These are phyloP conservation scores for Daedaleopsis nitida DNA, from an alignment of 768 basidiomycete genomes.

Conservation along the genomic window DNA sequence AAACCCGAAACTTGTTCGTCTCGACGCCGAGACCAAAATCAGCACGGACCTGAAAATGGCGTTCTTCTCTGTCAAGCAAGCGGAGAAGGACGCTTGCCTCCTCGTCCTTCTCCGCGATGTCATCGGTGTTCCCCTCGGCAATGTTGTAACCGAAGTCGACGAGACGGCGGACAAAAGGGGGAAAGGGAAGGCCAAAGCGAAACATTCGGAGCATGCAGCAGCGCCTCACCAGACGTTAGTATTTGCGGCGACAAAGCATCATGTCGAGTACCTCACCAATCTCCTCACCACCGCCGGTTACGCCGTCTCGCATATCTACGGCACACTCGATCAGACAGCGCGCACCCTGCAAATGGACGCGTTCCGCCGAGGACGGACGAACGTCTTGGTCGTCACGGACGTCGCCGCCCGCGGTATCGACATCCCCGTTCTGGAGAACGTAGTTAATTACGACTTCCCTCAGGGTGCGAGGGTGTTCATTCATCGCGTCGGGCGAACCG, in stretches of 20 bases:
- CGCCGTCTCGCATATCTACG: conserved; percentile 91
- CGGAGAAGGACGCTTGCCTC: conserved; percentile 93
- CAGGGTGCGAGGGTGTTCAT: conserved; percentile 92
- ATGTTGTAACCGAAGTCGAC: conserved; percentile 31
- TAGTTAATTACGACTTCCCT: conserved; percentile 98
- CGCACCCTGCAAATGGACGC: conserved; percentile 88
- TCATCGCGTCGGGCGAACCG: conserved; percentile 96
- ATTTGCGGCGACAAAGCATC: conserved; percentile 97
- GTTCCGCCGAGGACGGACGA: conserved; percentile 80
- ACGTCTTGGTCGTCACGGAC: conserved; percentile 93
- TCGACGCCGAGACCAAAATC: conserved; percentile 96
- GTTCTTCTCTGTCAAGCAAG: conserved; percentile 89
- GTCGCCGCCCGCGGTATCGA: conserved; percentile 98
- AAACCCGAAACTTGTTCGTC: conserved; percentile 92
- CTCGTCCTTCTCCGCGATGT: conserved; percentile 84
- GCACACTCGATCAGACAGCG: conserved; percentile 90
- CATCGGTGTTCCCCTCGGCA: conserved; percentile 74
- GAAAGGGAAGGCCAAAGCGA: conserved; percentile 54
- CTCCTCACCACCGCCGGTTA: conserved; percentile 83
- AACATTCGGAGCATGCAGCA: conserved; percentile 45
- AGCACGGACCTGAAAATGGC: conserved; percentile 92
- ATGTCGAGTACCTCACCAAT: conserved; percentile 90
- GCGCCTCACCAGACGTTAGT: conserved; percentile 91
- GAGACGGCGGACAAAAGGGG: conserved; percentile 39
- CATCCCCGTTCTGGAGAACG: conserved; percentile 94